Evolutionary conservation across 2,329 filamentous ascomycete species (phyloP), one percentile per base, ranked within the genome.

Genomic region (Leptographium lundbergii): DNA sequence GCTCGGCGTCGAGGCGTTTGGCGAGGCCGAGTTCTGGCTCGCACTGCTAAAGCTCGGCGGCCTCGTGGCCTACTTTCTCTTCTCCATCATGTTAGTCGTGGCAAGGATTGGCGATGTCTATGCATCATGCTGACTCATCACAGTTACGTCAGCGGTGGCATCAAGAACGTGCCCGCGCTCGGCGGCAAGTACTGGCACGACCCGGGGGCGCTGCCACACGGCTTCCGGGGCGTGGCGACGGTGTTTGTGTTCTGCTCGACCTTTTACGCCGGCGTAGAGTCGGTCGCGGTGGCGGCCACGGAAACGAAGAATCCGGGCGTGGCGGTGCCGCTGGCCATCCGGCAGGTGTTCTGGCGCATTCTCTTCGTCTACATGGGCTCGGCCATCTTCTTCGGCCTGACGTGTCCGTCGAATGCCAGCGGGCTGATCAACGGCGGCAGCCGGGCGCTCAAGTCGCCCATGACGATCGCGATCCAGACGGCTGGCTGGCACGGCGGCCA

Each of bases 1-100:
- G 7, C 27, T 29, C 27, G 27, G 27, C 27, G 27, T 29, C 4
- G 27, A 29, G 27, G 27, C 27, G 27, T 91, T 90, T 67, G 88
- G 88, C 17, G 88, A 91, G 67, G 82, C 86, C 11, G 88, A 92
- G 67, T 90, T 91, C 67, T 91, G 87, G 86, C 80, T 91, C 59
- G 85, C 87, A 0, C 77, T 86, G 19, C 72, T 90, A 67, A 91
- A 91, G 67, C 78, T 91, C 6, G 68, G 84, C 3, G 85, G 86
- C 1, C 73, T 91, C 1, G 73, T 87, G 1, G 86, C 86, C 1
- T 89, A 87, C 69, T 88, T 88, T 69, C 74, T 91, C 63, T 89
- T 90, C 66, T 80, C 85, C 56, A 86, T 89, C 60, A 74, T 89
- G 54, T 61, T 7, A 29, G 27, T 29, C 27, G 27, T 4, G 27